These are phyloP conservation scores for Bathelium albidoporum DNA, from an alignment of 495 filamentous ascomycete species.

Conservation along the genomic window DNA sequence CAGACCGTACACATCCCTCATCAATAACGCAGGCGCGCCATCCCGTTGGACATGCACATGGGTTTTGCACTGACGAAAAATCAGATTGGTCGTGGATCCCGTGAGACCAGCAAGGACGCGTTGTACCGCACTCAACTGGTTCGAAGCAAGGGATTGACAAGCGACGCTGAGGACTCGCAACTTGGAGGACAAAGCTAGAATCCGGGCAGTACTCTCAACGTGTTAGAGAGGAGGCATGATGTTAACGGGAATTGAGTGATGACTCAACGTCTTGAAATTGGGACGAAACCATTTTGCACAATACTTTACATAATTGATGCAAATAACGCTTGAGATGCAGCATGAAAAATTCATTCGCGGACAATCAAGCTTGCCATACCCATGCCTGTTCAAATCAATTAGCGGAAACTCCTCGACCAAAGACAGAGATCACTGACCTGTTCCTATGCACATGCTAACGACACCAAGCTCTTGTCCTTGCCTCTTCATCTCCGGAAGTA, in stretches of 20 bases:
- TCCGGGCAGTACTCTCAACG: not conserved
- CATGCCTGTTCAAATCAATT: conserved; percentile 23
- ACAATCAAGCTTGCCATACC: conserved; percentile 39
- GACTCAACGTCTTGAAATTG: not conserved
- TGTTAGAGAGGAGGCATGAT: not conserved
- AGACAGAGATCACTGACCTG: conserved; percentile 4
- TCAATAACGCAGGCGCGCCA: not conserved
- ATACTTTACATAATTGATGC: not conserved
- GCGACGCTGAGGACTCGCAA: not conserved
- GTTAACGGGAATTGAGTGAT: not conserved
- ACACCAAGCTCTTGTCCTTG: conserved; percentile 29
- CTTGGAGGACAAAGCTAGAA: not conserved
- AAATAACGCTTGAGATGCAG: not conserved
- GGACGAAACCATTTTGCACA: not conserved
- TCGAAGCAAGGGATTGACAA: not conserved
- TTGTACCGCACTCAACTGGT: not conserved
- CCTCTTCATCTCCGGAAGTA: conserved; percentile 34
- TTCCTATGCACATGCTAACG: conserved; percentile 37
- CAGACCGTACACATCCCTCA: not conserved
- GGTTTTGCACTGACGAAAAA: not conserved
- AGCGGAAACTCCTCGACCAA: not conserved
- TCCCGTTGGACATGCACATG: too few relatives aligned
- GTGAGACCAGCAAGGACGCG: not conserved
- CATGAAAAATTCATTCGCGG: conserved; percentile 23
- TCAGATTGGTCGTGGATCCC: conserved; percentile 1